A percentile compares a stretch with the other conserved stretches of the same genome.
phyloP scores from a whole-genome alignment of 1,284 basidiomycete genomes.

The Bjerkandera adusta region DNA sequence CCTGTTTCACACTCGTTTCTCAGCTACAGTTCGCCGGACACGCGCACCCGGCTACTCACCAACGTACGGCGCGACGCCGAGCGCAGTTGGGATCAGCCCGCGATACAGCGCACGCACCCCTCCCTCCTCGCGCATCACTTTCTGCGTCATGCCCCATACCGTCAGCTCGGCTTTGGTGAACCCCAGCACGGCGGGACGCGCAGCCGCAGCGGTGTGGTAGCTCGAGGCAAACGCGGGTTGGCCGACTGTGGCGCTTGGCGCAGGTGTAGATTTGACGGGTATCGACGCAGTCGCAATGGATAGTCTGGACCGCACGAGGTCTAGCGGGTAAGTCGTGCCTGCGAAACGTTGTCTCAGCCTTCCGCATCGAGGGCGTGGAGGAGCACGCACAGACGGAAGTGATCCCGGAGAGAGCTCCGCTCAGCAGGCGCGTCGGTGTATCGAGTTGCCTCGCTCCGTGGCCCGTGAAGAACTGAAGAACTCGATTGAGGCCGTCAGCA shows the following conservation, averaged over 20 bases:
- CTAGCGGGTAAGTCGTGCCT: constrained; percentile 92
- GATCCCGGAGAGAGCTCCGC: constrained; percentile 89
- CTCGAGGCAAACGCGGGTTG: constrained; percentile 43
- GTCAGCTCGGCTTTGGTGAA: constrained; percentile 62
- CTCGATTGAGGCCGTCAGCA: constrained; percentile 22
- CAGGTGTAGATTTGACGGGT: constrained; percentile 30
- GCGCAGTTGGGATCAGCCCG: constrained; percentile 84
- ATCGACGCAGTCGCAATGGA: constrained; percentile 88
- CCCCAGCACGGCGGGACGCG: constrained; percentile 24
- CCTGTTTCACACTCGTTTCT: constrained; percentile 72
- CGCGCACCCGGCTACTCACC: constrained; percentile 21
- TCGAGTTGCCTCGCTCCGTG: constrained; percentile 74
- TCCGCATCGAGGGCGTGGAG: constrained; percentile 3
- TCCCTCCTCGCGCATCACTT: constrained; percentile 90
- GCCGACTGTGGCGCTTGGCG: constrained; percentile 21
- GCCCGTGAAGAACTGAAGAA: constrained; percentile 61
- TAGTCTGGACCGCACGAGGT: constrained; percentile 89
- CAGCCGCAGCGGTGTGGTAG: constrained; percentile 49
- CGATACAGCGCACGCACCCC: constrained; percentile 86
- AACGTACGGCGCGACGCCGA: constrained; percentile 93
- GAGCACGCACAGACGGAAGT: constrained; percentile 56
- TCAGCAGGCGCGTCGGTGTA: constrained; percentile 77
- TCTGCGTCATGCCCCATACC: constrained; percentile 85
- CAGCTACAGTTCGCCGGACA: not conserved
- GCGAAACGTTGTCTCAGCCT: constrained; percentile 2